Conservation (phyloP, 495 filamentous ascomycete species). For the Talaromyces liani region DNA sequence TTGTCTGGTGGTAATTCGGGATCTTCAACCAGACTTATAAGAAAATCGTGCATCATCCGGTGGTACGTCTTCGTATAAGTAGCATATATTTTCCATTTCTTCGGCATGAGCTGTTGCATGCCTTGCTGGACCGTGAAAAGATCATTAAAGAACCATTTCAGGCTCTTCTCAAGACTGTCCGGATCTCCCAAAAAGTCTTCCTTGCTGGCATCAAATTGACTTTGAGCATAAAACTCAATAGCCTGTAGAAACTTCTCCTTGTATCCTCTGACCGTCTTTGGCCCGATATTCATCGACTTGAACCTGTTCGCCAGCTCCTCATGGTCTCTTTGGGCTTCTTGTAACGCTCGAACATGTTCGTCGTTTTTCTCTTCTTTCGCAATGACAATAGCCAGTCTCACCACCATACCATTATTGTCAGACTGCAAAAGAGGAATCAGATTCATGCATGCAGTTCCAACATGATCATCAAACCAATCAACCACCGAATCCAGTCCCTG, state of each 20-base stretch:
- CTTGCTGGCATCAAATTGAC: conserved; percentile 66
- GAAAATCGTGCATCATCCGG: conserved; percentile 86
- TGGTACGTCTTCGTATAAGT: conserved; percentile 89
- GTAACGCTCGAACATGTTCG: conserved; percentile 77
- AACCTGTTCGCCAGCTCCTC: conserved; percentile 88
- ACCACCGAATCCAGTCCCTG: conserved; percentile 77
- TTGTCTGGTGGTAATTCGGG: conserved; percentile 68
- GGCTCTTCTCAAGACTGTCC: conserved; percentile 70
- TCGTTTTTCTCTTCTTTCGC: conserved; percentile 96
- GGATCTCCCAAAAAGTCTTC: conserved; percentile 76
- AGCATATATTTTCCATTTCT: conserved; percentile 94
- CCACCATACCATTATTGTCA: conserved; percentile 82
- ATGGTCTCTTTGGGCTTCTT: conserved; percentile 91
- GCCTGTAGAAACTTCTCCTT: conserved; percentile 88
- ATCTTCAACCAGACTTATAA: conserved; percentile 74
- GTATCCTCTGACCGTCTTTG: conserved; percentile 88
- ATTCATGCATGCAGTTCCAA: conserved; percentile 81
- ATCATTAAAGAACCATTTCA: conserved; percentile 97
- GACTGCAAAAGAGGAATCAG: conserved; percentile 76
- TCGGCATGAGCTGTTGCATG: conserved; percentile 83
- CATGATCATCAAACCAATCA: conserved; percentile 91
- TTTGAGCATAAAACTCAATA: conserved; percentile 64
- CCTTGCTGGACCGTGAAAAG: conserved; percentile 84
- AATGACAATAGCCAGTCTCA: conserved; percentile 82
- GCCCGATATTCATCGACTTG: conserved; percentile 86